Percentiles rank a stretch among this genome's conserved stretches.
These are phyloP conservation scores for Xylariaceae sp. DNA, from an alignment of 2,329 filamentous ascomycete species.

Conservation along the genomic window DNA sequence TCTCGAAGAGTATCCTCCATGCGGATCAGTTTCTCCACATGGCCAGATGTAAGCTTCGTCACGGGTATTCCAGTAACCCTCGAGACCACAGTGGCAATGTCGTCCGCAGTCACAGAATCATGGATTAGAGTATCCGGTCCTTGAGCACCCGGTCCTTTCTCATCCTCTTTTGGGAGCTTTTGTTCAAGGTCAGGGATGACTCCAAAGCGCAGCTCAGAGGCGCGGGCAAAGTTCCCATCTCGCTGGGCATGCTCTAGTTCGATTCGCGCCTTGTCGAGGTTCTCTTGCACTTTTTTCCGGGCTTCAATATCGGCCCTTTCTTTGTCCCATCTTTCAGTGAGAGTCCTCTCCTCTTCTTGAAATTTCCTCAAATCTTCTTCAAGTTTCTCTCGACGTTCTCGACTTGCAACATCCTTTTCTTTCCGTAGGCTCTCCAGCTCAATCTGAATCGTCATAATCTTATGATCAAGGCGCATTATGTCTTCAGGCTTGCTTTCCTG, in stretches of 20 bases:
- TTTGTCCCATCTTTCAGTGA: conserved; percentile 88
- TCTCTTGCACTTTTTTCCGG: conserved; percentile 85
- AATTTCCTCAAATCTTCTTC: conserved; percentile 77
- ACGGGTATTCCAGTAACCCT: conserved; percentile 92
- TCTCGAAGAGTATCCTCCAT: conserved; percentile 91
- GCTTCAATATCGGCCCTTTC: conserved; percentile 84
- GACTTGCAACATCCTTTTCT: conserved; percentile 88
- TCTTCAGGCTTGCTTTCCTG: conserved; percentile 97
- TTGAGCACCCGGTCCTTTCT: conserved; percentile 44
- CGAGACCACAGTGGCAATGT: conserved; percentile 91
- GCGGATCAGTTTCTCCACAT: conserved; percentile 91
- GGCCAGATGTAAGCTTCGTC: conserved; percentile 88
- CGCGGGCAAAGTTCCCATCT: conserved; percentile 84
- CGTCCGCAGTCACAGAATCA: conserved; percentile 92
- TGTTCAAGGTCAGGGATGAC: conserved; percentile 81
- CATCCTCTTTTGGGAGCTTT: conserved; percentile 77
- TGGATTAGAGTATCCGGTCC: conserved; percentile 72
- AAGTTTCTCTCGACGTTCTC: conserved; percentile 85
- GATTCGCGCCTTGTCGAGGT: conserved; percentile 83
- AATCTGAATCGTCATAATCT: conserved; percentile 97
- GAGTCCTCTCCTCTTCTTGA: conserved; percentile 74
- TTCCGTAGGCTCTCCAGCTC: conserved; percentile 94
- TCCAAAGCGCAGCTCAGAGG: conserved; percentile 89
- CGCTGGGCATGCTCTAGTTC: conserved; percentile 89
- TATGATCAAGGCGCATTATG: conserved; percentile 89